Evolutionary conservation across 495 filamentous ascomycete genomes (phyloP).

Genomic region (Zalerion maritima): DNA sequence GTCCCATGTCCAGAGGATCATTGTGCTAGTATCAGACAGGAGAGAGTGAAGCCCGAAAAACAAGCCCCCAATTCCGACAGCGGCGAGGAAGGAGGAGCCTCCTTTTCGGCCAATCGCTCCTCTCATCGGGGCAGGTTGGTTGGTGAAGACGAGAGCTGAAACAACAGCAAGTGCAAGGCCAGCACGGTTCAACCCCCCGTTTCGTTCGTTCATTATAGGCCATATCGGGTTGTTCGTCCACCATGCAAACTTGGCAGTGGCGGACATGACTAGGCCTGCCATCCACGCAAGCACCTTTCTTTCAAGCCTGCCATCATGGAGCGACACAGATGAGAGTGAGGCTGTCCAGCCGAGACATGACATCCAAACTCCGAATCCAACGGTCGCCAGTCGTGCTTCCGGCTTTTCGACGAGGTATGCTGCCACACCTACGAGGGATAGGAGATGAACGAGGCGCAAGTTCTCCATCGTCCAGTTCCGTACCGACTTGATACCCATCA

Average conservation of each 20-base stretch:
- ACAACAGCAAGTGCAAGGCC: conserved; percentile 64
- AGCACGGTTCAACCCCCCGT: conserved; percentile 85
- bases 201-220: conserved; percentile 77
- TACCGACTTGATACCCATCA: conserved; percentile 60
- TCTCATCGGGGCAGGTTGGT: no score
- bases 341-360: conserved; percentile 71
- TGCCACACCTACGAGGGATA: conserved; percentile 64
- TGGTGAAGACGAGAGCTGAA: conserved; percentile 56
- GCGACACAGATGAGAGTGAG: conserved; percentile 61
- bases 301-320: conserved; percentile 62
- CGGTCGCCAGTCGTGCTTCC: conserved; percentile 62
- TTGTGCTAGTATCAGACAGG: conserved; percentile 93
- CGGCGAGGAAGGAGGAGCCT: conserved; percentile 59
- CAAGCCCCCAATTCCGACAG: conserved; percentile 65
- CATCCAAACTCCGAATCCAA: conserved; percentile 63
- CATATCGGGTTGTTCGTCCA: conserved; percentile 96
- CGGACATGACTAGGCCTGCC: conserved; percentile 71
- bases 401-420: conserved; percentile 65
- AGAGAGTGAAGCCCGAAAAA: conserved; percentile 89
- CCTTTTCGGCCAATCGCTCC: no score
- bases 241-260: conserved; percentile 84
- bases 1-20: conserved; percentile 99
- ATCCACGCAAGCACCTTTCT: conserved; percentile 65
- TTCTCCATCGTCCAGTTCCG: conserved; percentile 54
- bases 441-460: conserved; percentile 51